Percentiles rank a stretch among this genome's conserved stretches.
phyloP scores from a whole-genome alignment of 1,284 basidiomycete genomes.

The Trametes hirsuta region DNA sequence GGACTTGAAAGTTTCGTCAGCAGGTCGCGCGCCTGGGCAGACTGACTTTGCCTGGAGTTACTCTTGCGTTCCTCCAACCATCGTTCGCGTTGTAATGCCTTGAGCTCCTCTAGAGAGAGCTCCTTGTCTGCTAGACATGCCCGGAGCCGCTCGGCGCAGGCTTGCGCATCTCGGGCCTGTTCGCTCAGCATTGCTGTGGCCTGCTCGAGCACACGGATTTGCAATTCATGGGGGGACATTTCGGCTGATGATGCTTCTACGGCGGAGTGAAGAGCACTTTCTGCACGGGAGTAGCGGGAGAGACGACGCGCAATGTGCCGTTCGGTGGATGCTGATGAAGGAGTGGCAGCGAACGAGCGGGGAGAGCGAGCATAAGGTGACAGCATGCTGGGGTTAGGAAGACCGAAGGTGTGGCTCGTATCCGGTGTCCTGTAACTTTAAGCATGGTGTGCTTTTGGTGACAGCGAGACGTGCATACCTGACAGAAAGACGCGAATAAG shows the following conservation, averaged over 20 bases:
- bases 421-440: constrained; percentile 27
- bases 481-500: constrained; percentile 16
- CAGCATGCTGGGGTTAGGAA: constrained; percentile 29
- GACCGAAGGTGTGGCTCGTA: constrained; percentile 33
- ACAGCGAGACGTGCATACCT: constrained; percentile 7
- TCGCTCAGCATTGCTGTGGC: constrained; percentile 45
- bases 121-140: constrained; percentile 40
- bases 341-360: background rate
- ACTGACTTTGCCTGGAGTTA: constrained; percentile 39
- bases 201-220: constrained; percentile 48
- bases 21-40: constrained; percentile 14
- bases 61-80: constrained; percentile 55
- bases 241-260: constrained; percentile 34
- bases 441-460: background rate
- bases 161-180: constrained; percentile 49
- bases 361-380: constrained; percentile 8
- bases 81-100: constrained; percentile 45
- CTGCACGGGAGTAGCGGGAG: constrained; percentile 44
- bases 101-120: constrained; percentile 38
- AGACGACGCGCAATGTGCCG: constrained; percentile 16
- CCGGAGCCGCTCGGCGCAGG: constrained; percentile 45
- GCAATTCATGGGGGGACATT: constrained; percentile 44
- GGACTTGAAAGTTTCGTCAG: constrained; percentile 21
- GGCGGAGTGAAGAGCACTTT: constrained; percentile 41
- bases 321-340: constrained; percentile 6